Evolutionary conservation across 225 moss, liverwort and hornwort species (phyloP), one percentile per base, ranked within the genome.

Genomic region (Bryoerythrophyllum caledonicum): DNA sequence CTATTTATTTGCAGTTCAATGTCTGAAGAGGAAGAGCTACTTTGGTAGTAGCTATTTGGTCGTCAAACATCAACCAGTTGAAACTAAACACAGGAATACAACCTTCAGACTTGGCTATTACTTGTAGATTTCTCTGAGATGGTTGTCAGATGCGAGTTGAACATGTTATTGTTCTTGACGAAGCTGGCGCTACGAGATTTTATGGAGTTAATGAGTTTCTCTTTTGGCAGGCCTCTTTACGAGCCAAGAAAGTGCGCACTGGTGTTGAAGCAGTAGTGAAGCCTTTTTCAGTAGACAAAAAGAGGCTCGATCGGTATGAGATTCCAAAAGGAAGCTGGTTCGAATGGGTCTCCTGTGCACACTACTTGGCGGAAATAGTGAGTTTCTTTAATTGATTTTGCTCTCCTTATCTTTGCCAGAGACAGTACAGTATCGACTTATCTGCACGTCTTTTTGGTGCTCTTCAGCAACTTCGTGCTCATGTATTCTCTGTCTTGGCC

Each of bases 261-360:
- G 82, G 82, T 61, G 7, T 80, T 49, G 57, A 79, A 46, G 68
- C 78, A 48, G 48, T 86, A 60, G 6, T 80, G 66, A 85, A 85
- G 46, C 85, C 83, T 37, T 75, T 10, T 37, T 78, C 88, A 44
- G 53, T 76, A 52, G 79, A 81, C 69, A 80, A 81, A 61, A 79
- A 51, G 55, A 85, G 67, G 78, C 41, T 38, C 68, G 79, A 89
- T 41, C 85, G 69, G 48, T 99, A 99, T 49, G 87, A 85, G 52
- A 88, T 99, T 65, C 97, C 97, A 3, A 67, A 19, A 43, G 97
- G 97, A 56, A 95, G 90, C 76, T 99, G 97, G 97, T 99, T 99
- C 72, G 93, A 99, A 79, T 85, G 82, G 84, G 93, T 94, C 55
- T 99, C 97, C 55, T 82, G 87, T 76, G 86, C 91, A 60, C 97